A percentile compares a stretch with the other conserved stretches of the same genome.
phyloP scores from a whole-genome alignment of 2,329 filamentous ascomycete genomes.

The Fusarium dlaminii region DNA sequence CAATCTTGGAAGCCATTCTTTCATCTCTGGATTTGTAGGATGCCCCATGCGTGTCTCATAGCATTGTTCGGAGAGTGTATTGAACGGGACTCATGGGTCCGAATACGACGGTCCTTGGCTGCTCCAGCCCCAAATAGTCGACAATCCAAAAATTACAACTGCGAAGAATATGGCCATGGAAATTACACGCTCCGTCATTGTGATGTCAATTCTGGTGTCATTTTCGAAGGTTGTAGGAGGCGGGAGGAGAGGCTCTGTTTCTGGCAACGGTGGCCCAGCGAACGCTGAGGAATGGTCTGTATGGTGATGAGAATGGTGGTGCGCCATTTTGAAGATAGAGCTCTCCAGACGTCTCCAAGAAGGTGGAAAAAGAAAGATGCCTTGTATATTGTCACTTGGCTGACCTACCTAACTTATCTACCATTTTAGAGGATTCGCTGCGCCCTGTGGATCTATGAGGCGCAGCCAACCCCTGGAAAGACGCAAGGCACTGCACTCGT shows the following conservation, averaged over 20 bases:
- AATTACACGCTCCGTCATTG: not conserved
- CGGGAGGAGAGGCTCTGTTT: not conserved
- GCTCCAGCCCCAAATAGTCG: not conserved
- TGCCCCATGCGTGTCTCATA: rapidly evolving
- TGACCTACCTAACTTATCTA: not conserved
- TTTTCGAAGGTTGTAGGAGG: not conserved
- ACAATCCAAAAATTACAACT: not conserved
- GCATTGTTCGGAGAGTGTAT: not conserved
- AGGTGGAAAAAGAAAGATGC: not conserved
- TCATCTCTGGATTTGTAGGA: not conserved
- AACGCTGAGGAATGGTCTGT: not conserved
- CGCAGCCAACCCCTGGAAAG: not conserved
- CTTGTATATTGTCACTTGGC: not conserved
- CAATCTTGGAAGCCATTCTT: not conserved
- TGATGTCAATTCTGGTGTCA: too few relatives aligned
- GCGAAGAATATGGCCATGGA: not conserved
- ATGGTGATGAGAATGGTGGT: not conserved
- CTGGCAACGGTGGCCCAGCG: not conserved
- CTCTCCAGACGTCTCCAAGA: rapidly evolving
- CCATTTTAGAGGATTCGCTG: not conserved
- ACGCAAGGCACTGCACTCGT: not conserved
- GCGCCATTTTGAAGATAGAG: not conserved
- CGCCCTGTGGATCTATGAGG: not conserved
- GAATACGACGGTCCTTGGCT: not conserved
- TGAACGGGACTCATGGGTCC: not conserved